These are phyloP conservation scores for Leishmania amazonensis DNA, from an alignment of 208 protist genomes.

Conservation along the genomic window DNA sequence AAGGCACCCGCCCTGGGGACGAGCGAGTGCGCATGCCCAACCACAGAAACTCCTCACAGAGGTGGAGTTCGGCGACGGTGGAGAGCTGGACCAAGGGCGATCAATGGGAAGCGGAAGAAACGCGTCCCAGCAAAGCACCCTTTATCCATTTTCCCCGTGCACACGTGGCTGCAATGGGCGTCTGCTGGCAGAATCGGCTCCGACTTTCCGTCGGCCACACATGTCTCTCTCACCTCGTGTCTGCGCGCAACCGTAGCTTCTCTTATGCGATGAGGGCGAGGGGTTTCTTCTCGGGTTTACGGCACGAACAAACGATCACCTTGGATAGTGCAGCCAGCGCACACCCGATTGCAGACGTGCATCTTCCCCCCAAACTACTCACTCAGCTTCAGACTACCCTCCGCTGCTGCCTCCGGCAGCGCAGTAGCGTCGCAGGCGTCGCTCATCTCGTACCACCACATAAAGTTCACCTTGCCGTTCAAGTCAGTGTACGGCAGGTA, in stretches of 20 bases:
- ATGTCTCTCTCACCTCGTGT: neutral
- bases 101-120: neutral
- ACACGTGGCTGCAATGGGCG: neutral
- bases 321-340: neutral
- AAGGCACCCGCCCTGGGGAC: neutral
- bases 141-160: neutral
- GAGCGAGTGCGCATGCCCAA: too few species aligned
- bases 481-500: constrained; percentile 93
- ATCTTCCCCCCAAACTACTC: constrained; percentile 18
- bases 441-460: constrained; percentile 93
- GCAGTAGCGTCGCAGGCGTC: constrained; percentile 38
- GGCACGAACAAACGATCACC: neutral
- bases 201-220: neutral
- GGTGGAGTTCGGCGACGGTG: neutral
- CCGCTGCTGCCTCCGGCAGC: constrained; percentile 38
- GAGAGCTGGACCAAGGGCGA: neutral
- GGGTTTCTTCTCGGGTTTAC: neutral
- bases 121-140: neutral
- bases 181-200: neutral
- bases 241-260: neutral
- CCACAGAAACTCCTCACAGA: neutral
- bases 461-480: constrained; percentile 93
- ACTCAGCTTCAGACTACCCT: constrained; percentile 12
- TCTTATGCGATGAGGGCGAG: neutral
- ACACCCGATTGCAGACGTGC: neutral